Conservation (phyloP, 2,329 filamentous ascomycete genomes). For the Alternaria alternata region DNA sequence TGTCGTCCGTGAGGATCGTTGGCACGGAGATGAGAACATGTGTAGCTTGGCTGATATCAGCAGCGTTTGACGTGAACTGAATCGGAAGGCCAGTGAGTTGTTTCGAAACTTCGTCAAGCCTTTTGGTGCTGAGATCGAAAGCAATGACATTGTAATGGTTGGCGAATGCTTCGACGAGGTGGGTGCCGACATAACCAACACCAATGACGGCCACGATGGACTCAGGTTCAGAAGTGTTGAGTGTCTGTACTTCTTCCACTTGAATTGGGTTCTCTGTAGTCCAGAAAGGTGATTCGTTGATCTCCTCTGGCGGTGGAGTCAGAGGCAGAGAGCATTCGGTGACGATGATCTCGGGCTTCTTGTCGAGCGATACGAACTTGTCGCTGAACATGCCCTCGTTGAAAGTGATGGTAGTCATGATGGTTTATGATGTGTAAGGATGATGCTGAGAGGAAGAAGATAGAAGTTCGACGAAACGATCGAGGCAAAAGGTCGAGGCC, state of each 20-base stretch:
- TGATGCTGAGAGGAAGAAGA: neutral
- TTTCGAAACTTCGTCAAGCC: conserved; percentile 7
- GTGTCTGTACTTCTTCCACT: neutral
- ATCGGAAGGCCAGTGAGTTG: conserved; percentile 14
- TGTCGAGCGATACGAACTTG: neutral
- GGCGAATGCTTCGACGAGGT: conserved; percentile 59
- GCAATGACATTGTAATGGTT: conserved; percentile 55
- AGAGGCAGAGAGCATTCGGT: conserved; percentile 9
- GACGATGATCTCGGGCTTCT: conserved; percentile 9
- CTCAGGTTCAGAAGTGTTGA: neutral
- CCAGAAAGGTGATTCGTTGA: neutral
- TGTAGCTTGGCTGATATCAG: conserved; percentile 54
- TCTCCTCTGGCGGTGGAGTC: conserved; percentile 13
- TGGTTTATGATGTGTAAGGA: neutral
- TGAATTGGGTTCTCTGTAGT: neutral
- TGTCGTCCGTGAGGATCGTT: conserved; percentile 59
- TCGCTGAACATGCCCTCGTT: conserved; percentile 11
- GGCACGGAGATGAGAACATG: conserved; percentile 65
- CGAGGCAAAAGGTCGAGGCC: too few species aligned
- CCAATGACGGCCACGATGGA: conserved; percentile 56
- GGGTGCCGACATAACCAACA: conserved; percentile 62
- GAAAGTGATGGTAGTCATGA: conserved; percentile 12
- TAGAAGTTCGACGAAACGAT: too few species aligned
- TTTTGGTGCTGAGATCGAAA: conserved; percentile 20
- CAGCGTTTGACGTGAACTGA: conserved; percentile 31